Base-by-base conservation (phyloP, 2,329 filamentous ascomycete species). In the Graphilbum fragrans region DNA sequence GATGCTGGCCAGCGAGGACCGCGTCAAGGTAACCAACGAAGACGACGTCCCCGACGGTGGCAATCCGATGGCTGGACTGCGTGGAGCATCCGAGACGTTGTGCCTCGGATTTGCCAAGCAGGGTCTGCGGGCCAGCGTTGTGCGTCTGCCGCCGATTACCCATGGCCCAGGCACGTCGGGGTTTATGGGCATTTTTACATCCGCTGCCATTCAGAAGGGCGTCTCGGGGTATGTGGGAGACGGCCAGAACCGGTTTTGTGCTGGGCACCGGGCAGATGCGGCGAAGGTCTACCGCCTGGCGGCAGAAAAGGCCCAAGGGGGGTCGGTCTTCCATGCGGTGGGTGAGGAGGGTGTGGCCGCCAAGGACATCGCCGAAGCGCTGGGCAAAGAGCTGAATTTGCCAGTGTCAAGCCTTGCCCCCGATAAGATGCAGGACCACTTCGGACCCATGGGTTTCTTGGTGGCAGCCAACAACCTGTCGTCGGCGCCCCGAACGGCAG, bases 131-230 rank as follows among this genome's bases (percentile, higher is more conserved):
- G 51, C 53, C 1, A 48, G 47, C n/a, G 52, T 59, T 2, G 46
- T 67, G 11, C 58, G 65, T 1, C 55, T 67, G 1, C 46, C 64
- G 2, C 61, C 62, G 3, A 58, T 55, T 6, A 56, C 56, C 1
- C 63, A 67, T 41, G 64, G 58, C 5, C 41, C 53, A 6, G 58
- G 54, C 12, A 52, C 57, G 35, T 45, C 47, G 3, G 55, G 54
- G 1, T 62, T 66, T 38, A 47, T 56, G 14, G 38, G 50, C 4
- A 40, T 38, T 31, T 39, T 63, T 5, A 47, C 55, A 6, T 35
- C 38, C 6, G 35, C 53, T 6, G 61, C 61, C 2, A 45, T 47
- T 2, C 42, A 54, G 34, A 54, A 49, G 5, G 58, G 58, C 9
- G 49, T 51, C 9, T 50, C 55, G 0, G 50, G 50, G 0, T 65